Evolutionary conservation across 73 alveolate genomes (phyloP), one percentile per base, ranked within the genome.

Genomic region (Symbiodinium pilosum): DNA sequence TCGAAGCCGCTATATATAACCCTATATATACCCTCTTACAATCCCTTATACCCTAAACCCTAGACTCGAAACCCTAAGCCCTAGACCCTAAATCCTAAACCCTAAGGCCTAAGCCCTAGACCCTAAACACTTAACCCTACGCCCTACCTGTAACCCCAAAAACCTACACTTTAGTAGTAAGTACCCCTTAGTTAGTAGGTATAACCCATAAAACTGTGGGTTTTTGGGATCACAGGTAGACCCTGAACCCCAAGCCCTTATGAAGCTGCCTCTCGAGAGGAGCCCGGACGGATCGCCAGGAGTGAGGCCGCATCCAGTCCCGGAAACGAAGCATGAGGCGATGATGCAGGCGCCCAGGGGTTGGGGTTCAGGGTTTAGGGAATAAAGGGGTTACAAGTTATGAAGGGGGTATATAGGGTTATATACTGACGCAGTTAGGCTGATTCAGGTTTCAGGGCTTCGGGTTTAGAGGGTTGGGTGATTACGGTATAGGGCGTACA

Each of bases 321-420:
- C 77, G 77, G 77, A 64, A 32, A 64, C 77, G 38, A 64, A 64
- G 77, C 77, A 64, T 64, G 77, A 64, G 77, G 32, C 77, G 9
- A 64, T 64, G 38, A 64, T 64, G 77, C 77, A 64, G 77, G 77
- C 77, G 36, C 36, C 36, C 1, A 59, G 39, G 59, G 59, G 21
- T 21, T 64, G 28, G 38, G 41, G 41, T 24, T 64, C 12, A 64
- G 40, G 77, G 77, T 64, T 64, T 16, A 59, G 77, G 77, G 77
- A 20, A 24, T 20, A 18, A 16, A 56, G 73, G 73, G 73, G 9
- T 56, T n/a, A n/a, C n/a, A n/a, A n/a, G n/a, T n/a, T n/a, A n/a
- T n/a, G n/a, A n/a, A n/a, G n/a, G n/a, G n/a, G n/a, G n/a, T n/a
- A n/a, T n/a, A n/a, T 56, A 56, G 73, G 73, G 28, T 14, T 64